Conservation (phyloP, 2,329 filamentous ascomycete genomes). For the Raffaelea ambrosiae region DNA sequence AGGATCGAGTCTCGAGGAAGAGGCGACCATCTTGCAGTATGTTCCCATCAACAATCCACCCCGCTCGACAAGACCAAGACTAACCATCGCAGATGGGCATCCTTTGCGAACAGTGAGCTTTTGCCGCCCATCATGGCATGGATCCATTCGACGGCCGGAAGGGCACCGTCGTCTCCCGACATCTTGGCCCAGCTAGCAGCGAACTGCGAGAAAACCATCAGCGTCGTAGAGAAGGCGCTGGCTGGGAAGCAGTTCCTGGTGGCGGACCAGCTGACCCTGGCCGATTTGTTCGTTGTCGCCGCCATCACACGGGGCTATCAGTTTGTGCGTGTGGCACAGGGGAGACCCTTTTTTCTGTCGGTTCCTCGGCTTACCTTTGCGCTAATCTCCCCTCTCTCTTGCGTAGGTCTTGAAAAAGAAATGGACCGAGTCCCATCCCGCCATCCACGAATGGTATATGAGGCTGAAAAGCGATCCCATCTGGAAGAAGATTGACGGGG, state of each 20-base stretch:
- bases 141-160: not conserved
- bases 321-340: too few species aligned
- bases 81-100: too few species aligned
- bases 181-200: not conserved
- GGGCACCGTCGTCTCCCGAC: not conserved
- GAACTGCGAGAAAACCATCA: not conserved
- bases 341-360: too few species aligned
- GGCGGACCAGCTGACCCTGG: constrained; percentile 26
- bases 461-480: too few species aligned
- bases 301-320: not conserved
- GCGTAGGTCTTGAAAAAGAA: too few species aligned
- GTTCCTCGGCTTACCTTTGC: too few species aligned
- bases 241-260: constrained; percentile 26
- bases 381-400: too few species aligned
- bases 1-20: constrained; percentile 24
- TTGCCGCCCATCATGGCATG: constrained; percentile 13
- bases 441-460: too few species aligned
- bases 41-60: too few species aligned
- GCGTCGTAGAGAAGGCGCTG: not conserved
- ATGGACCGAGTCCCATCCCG: too few species aligned
- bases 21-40: constrained; percentile 31
- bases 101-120: constrained; percentile 29
- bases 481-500: too few species aligned
- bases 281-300: constrained; percentile 20
- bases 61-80: too few species aligned